These are phyloP conservation scores for Salix dunnii DNA, from an alignment of 345 rosid species.

Conservation along the genomic window DNA sequence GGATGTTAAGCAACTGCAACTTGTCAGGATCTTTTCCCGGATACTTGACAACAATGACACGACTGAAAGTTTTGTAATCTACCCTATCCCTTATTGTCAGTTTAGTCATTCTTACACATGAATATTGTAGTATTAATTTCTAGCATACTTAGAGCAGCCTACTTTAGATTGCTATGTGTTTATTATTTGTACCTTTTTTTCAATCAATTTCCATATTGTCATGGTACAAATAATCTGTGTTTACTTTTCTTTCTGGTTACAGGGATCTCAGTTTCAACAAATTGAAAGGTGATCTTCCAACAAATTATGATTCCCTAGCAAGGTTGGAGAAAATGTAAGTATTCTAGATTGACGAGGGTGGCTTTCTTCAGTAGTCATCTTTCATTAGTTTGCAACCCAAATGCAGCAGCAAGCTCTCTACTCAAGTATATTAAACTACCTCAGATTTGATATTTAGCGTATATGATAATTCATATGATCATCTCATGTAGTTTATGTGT, in stretches of 20 bases:
- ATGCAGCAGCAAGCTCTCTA: too few species aligned
- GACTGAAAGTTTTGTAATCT: conserved; percentile 7
- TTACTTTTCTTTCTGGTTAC: neutral
- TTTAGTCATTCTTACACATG: neutral
- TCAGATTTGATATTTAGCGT: too few species aligned
- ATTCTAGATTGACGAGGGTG: neutral
- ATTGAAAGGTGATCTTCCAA: conserved; percentile 7
- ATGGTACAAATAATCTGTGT: too few species aligned
- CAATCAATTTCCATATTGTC: neutral
- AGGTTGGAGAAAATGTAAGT: conserved; percentile 16
- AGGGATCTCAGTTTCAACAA: conserved; percentile 18
- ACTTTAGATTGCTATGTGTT: neutral
- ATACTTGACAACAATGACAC: neutral
- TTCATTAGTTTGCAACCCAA: too few species aligned
- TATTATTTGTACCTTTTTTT: neutral
- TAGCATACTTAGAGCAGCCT: neutral
- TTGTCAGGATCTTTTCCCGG: neutral
- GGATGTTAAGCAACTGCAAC: conserved; percentile 18
- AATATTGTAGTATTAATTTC: neutral
- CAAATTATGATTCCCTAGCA: neutral
- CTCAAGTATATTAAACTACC: too few species aligned
- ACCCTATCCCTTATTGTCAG: neutral
- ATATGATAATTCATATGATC: neutral
- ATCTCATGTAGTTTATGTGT: neutral
- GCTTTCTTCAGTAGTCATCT: neutral